phyloP scores from a whole-genome alignment of 1,139 yeast species.

The Candida labiduridarum region DNA sequence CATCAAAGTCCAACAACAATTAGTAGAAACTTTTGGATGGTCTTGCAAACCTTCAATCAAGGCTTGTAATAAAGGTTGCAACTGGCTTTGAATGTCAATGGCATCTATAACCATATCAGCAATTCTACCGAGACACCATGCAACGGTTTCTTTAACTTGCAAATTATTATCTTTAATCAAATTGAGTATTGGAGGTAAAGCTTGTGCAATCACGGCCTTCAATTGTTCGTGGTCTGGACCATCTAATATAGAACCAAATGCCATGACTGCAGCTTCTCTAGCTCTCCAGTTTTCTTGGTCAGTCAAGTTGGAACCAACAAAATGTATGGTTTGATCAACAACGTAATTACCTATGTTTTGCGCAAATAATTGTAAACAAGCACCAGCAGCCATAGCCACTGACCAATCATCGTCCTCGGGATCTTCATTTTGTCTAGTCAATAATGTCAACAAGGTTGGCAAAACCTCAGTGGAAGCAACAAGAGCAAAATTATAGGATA shows the following conservation, averaged over 20 bases:
- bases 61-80: slow-evolving; percentile 73
- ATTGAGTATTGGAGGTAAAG: slow-evolving; percentile 72
- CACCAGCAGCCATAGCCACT: slow-evolving; percentile 98
- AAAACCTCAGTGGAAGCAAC: slow-evolving; percentile 83
- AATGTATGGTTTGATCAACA: slow-evolving; percentile 79
- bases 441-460: slow-evolving; percentile 78
- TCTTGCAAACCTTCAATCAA: slow-evolving; percentile 78
- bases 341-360: slow-evolving; percentile 86
- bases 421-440: slow-evolving; percentile 89
- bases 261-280: slow-evolving; percentile 98
- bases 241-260: slow-evolving; percentile 93
- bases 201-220: slow-evolving; percentile 70
- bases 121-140: slow-evolving; percentile 97
- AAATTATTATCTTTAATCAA: slow-evolving; percentile 73
- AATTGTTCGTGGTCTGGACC: slow-evolving; percentile 86
- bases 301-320: slow-evolving; percentile 74
- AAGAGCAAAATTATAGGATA: slow-evolving; percentile 74
- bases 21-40: slow-evolving; percentile 89
- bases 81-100: slow-evolving; percentile 61
- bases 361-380: slow-evolving; percentile 92
- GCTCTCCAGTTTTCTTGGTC: slow-evolving; percentile 67
- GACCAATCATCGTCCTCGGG: slow-evolving; percentile 97
- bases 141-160: slow-evolving; percentile 95
- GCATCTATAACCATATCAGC: slow-evolving; percentile 87
- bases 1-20: slow-evolving; percentile 97